These are phyloP conservation scores for Xerocomellus chrysenteron DNA, from an alignment of 768 basidiomycete genomes.

Conservation along the genomic window DNA sequence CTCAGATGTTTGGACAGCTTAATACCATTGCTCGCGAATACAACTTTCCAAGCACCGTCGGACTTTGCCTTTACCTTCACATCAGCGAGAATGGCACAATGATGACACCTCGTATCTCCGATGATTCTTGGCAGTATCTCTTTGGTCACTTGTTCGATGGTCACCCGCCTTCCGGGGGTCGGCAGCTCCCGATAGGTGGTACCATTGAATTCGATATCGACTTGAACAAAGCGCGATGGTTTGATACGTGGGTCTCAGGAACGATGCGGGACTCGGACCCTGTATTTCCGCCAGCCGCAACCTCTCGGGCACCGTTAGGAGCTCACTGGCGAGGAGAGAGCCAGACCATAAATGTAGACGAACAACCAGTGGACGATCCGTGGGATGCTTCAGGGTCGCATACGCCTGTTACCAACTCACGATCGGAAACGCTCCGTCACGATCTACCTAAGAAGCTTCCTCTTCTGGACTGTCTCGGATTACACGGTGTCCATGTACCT, in stretches of 20 bases:
- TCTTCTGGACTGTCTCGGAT: conserved; percentile 63
- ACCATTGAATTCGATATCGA: conserved; percentile 89
- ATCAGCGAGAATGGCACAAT: conserved; percentile 54
- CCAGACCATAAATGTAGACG: conserved; percentile 44
- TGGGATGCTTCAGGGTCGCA: conserved; percentile 27
- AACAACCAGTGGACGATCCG: conserved; percentile 38
- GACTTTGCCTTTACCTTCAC: conserved; percentile 78
- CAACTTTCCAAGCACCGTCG: conserved; percentile 73
- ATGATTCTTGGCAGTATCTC: conserved; percentile 72
- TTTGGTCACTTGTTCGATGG: conserved; percentile 63
- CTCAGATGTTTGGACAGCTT: conserved; percentile 73
- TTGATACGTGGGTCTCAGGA: conserved; percentile 64
- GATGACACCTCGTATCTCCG: conserved; percentile 70
- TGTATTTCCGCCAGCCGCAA: conserved; percentile 39
- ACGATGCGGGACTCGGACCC: conserved; percentile 42
- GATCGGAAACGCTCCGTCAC: conserved; percentile 42
- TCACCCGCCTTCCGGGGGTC: conserved; percentile 30
- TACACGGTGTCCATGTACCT: conserved; percentile 38
- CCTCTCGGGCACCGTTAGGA: conserved; percentile 38
- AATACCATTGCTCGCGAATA: conserved; percentile 79
- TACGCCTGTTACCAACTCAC: conserved; percentile 13
- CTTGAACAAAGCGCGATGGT: conserved; percentile 73
- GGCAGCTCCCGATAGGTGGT: conserved; percentile 63
- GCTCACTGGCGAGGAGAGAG: conserved; percentile 52
- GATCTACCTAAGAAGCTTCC: conserved; percentile 62